Evolutionary conservation across 495 filamentous ascomycete genomes (phyloP), one percentile per base, ranked within the genome.

Genomic region (Ascobolus immersus): DNA sequence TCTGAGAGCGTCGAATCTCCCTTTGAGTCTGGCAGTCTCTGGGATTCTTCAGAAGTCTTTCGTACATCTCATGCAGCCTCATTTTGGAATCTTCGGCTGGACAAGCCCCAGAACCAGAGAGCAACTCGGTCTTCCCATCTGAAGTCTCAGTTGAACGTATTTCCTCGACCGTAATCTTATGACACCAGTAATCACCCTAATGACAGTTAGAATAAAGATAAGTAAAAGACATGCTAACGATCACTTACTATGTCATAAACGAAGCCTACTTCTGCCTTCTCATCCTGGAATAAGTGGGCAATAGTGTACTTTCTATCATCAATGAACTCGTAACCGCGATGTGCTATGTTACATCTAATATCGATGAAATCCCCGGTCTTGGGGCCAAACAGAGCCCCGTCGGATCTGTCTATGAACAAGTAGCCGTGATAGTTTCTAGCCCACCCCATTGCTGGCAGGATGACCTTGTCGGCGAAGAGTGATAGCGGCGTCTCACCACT

Each of bases 381-480:
- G n/a, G n/a, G n/a, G 2, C 40, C 40, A 28, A 42, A 39, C 19
- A 39, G 8, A 12, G 40, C 37, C 13, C 40, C 40, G 21, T 42
- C 36, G 8, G 24, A 27, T 18, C 37, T 23, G 15, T 42, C 40
- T 2, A 36, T 42, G 20, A 38, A 42, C 7, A 39, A 13, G 11
- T 39, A 38, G 15, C 35, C 39, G 13, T 39, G 39, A 7, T 42
- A 42, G 17, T 39, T 39, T n/a, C 36, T 29, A n/a, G n/a, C n/a
- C 39, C 39, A 42, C 32, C 39, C 39, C 36, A 42, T 38, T 2
- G 25, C 21, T 14, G 39, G 24, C 15, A 28, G 30, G 11, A 42
- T 9, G 18, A 39, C 28, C 13, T 31, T 39, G 18, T 42, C 39
- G 6, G 38, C 30, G 17, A 42, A 21, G 5, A 34, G 4, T 12